Percentiles rank a stretch among this genome's conserved stretches.
phyloP scores from a whole-genome alignment of 495 filamentous ascomycete genomes.

The Podospora pseudopauciseta region DNA sequence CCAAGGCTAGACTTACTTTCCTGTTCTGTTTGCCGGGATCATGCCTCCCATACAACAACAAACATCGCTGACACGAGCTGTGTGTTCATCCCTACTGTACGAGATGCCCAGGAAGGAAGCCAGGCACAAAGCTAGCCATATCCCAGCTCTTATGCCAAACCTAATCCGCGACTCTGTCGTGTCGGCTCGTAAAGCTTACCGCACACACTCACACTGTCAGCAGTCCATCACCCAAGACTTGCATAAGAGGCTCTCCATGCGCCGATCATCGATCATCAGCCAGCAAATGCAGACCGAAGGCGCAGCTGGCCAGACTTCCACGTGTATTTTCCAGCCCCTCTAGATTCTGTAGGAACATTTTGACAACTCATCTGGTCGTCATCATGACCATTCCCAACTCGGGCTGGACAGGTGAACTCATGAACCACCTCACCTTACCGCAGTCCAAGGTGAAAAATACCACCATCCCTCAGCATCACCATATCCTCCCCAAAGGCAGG shows the following conservation, averaged over 20 bases:
- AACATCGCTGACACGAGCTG: neutral
- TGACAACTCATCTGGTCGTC: neutral
- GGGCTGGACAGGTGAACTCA: no score
- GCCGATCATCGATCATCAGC: neutral
- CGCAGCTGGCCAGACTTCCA: neutral
- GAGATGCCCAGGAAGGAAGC: slow-evolving; percentile 2
- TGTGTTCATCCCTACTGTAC: neutral
- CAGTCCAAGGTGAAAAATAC: neutral
- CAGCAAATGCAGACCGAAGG: neutral
- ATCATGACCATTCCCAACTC: neutral
- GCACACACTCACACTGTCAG: neutral
- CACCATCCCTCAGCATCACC: neutral
- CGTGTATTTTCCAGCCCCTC: neutral
- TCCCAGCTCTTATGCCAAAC: neutral
- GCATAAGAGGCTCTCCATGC: neutral
- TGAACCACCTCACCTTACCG: neutral
- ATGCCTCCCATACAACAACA: neutral
- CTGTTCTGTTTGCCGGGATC: neutral
- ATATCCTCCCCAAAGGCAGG: neutral
- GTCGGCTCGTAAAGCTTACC: neutral
- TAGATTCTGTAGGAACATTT: neutral
- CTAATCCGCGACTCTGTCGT: neutral
- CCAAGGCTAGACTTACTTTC: neutral
- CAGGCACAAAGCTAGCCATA: slow-evolving; percentile 1
- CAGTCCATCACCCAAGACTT: neutral